Base-by-base conservation (phyloP, 2,329 filamentous ascomycete genomes). In the Verticillium dahliae region DNA sequence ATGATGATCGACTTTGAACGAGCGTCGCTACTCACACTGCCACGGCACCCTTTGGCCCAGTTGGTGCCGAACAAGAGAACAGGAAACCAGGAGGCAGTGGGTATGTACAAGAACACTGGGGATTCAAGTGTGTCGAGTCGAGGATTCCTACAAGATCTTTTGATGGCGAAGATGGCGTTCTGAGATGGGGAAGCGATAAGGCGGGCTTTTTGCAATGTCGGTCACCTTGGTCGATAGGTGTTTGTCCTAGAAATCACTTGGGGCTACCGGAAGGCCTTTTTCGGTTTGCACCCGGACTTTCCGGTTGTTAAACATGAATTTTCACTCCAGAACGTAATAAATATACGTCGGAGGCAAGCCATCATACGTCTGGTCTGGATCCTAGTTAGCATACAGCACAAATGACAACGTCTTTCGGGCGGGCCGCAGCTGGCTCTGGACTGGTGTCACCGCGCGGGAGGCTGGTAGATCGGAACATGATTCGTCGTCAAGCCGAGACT, bases 1-100 rank as follows among this genome's bases (percentile, higher is more conserved):
- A 71, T 74, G 62, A 62, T 74, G 0, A 71, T 73, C 33, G 68
- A 74, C 62, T 74, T 75, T 63, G 67, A 74, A 60, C 62, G 68
- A 39, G 65, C 70, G 22, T 50, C 57, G n/a, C 60, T 72, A n/a
- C 35, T 70, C 9, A 56, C 65, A 27, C 61, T 18, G 1, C 61
- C 61, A 54, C 63, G 65, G 15, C 65, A 50, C 58, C 61, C 64
- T 18, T 61, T 69, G 33, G 61, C 60, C 59, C 65, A 64, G 56
- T 27, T 69, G 18, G 65, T 69, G 55, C 69, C 62, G 34, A 70
- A 68, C 33, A 71, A 69, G 65, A 61, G 66, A 35, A 41, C 10
- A 62, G 9, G 45, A 38, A 58, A 11, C 39, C 2, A 6, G 9
- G 35, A 60, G 27, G n/a, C 3, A 6, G 15, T 11, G 37, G 10